Evolutionary conservation across 768 basidiomycete genomes (phyloP), one percentile per base, ranked within the genome.

Genomic region (Floccularia luteovirens): DNA sequence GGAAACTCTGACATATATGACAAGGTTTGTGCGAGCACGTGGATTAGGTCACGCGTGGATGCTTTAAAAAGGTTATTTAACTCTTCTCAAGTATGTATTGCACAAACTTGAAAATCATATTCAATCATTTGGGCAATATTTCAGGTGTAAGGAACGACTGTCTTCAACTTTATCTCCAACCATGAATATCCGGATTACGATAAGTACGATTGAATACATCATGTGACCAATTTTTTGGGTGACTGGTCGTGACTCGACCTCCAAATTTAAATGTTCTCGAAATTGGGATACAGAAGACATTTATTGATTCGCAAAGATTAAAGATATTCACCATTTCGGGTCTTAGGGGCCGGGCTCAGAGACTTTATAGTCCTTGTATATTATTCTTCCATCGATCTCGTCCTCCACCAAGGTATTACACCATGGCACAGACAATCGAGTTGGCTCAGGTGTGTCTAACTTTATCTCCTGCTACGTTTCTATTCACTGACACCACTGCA

Each of bases 391-490:
- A 32, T 47, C 54, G 40, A 44, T 28, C 22, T 38, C 36, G 34
- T 21, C 5, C 8, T 28, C 24, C 42, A 13, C 23, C 23, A 23
- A 14, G 27, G 31, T 20, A 22, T 13, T 38, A 19, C 24, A 17
- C 31, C 43, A 79, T 78, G 75, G 69, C 77, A 39, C 74, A 75
- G 56, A 80, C 79, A 36, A 72, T 82, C 50, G 79, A 82, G 56
- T 64, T 81, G 21, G 72, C 75, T 10, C 78, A 80, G 67, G 79
- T 74, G 42, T 35, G 58, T 52, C 22, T 23, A 12, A 2, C 17
- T 36, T 38, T 5, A 19, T 21, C n/a, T 20, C 16, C 39, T 30
- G 16, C 24, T 17, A 20, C 19, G 5, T 11, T n/a, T n/a, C n/a
- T n/a, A n/a, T n/a, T 38, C 17, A 31, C 23, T 36, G 27, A n/a